Percentiles rank a stretch among this genome's conserved stretches.
These are phyloP conservation scores for Hirschioporus abietinus DNA, from an alignment of 768 basidiomycete genomes.

Conservation along the genomic window DNA sequence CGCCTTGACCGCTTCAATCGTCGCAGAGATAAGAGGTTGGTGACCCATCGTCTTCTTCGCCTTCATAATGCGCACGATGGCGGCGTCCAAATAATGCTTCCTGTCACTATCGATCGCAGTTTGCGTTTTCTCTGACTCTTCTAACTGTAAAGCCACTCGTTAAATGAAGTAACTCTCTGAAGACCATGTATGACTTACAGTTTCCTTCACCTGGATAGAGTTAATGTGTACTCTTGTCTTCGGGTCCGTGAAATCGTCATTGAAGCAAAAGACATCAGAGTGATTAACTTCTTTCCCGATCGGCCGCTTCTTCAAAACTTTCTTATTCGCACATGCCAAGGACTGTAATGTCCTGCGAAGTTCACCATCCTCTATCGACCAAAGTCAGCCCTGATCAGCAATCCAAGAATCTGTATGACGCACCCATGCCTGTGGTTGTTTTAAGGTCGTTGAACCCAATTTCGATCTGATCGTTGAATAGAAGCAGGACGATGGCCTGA, in stretches of 20 bases:
- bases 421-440: constrained; percentile 67
- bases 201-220: constrained; percentile 90
- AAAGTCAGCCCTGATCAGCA: constrained; percentile 19
- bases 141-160: constrained; percentile 45
- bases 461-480: constrained; percentile 71
- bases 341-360: constrained; percentile 86
- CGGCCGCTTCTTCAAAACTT: constrained; percentile 79
- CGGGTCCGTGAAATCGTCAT: constrained; percentile 76
- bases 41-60: constrained; percentile 78
- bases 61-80: constrained; percentile 97
- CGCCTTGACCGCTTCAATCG: constrained; percentile 80
- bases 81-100: constrained; percentile 81
- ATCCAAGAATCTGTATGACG: constrained; percentile 20
- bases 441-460: constrained; percentile 64
- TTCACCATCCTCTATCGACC: constrained; percentile 55
- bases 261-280: constrained; percentile 75
- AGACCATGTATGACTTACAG: constrained; percentile 42
- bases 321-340: constrained; percentile 86
- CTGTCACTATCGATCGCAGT: constrained; percentile 83
- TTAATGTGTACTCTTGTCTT: constrained; percentile 85
- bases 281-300: constrained; percentile 71
- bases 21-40: constrained; percentile 73
- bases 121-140: constrained; percentile 82
- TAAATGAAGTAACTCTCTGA: constrained; percentile 3
- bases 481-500: constrained; percentile 79